Evolutionary conservation across 352 stramenopile genomes (phyloP), one percentile per base, ranked within the genome.

Genomic region (Phytopythium boreale): DNA sequence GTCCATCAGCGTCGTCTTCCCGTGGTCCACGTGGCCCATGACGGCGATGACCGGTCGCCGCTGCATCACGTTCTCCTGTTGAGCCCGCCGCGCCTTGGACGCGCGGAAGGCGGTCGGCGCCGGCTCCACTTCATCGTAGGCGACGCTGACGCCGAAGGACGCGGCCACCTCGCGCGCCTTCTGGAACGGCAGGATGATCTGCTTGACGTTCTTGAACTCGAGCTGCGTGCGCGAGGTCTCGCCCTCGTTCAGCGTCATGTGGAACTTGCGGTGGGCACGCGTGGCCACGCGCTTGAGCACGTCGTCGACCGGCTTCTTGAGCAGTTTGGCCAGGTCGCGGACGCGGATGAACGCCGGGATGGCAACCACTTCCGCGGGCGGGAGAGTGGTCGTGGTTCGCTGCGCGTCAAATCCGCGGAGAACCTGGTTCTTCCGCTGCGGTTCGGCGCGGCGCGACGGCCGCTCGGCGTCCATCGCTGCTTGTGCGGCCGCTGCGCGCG

Each of bases 21-120:
- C 98, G 78, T 99, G 98, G 83, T 99, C 98, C 26, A 99, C 97
- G 74, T 99, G 98, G 41, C 98, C 98, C 97, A 99, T 99, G 43
- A 99, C 97, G 11, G 96, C 98, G 37, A 99, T 96, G 52, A 99
- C 97, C 7, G 98, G 97, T 22, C 96, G 78, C 29, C 97, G 81
- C 43, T 80, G 68, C 24, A 61, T 62, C 60, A 71, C n/a, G 0
- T 61, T 19, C 20, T 63, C 51, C 60, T 63, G 57, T 7, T 34
- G 29, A 34, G 29, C 29, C 29, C 63, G 55, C 29, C 84, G 52
- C 6, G 75, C 77, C 14, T 27, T 37, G 24, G 39, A 37, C 17
- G 44, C 19, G n/a, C 55, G 47, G 7, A 62, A 50, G 34, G 71
- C 65, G 29, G 66, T 68, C 15, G 89, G 67, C 47, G 61, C 61